These are phyloP conservation scores for Clonostachys solani DNA, from an alignment of 2,329 filamentous ascomycete species.

Conservation along the genomic window DNA sequence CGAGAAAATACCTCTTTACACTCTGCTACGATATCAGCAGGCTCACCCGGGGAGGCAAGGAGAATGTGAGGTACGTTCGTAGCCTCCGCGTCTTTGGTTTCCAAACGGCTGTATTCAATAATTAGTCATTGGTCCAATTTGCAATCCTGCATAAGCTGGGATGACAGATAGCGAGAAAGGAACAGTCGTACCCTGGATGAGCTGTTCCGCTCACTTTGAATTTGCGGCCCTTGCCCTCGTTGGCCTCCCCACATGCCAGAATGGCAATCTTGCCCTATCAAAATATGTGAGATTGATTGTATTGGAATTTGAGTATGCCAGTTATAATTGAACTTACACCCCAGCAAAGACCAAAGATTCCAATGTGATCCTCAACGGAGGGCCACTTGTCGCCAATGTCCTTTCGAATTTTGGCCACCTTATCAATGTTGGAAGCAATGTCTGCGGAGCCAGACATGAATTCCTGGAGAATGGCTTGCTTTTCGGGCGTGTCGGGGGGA, in stretches of 20 bases:
- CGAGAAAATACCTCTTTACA: constrained; percentile 32
- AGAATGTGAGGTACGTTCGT: constrained; percentile 41
- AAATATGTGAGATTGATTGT: not conserved
- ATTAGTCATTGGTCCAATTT: not conserved
- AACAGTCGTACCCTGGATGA: constrained; percentile 18
- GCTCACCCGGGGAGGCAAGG: constrained; percentile 45
- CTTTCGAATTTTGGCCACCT: not conserved
- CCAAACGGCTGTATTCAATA: constrained; percentile 17
- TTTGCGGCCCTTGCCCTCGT: constrained; percentile 21
- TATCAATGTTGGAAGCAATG: not conserved
- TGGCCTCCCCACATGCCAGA: constrained; percentile 27
- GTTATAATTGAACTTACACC: constrained; percentile 18
- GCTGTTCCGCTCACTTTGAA: constrained; percentile 27
- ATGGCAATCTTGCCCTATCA: constrained; percentile 29
- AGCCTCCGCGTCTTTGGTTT: constrained; percentile 33
- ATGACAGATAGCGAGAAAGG: not conserved
- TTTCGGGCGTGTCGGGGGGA: constrained; percentile 38
- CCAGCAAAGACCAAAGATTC: constrained; percentile 44
- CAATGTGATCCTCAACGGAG: constrained; percentile 31
- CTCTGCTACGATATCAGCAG: constrained; percentile 31
- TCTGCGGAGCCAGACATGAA: constrained; percentile 20
- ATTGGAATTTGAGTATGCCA: not conserved
- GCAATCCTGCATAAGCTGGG: no score
- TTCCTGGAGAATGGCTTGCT: constrained; percentile 19
- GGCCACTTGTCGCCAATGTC: constrained; percentile 21